A percentile compares a stretch with the other conserved stretches of the same genome.
Conservation (phyloP, 495 filamentous ascomycete genomes). For the Hypoxylon crocopeplum region DNA sequence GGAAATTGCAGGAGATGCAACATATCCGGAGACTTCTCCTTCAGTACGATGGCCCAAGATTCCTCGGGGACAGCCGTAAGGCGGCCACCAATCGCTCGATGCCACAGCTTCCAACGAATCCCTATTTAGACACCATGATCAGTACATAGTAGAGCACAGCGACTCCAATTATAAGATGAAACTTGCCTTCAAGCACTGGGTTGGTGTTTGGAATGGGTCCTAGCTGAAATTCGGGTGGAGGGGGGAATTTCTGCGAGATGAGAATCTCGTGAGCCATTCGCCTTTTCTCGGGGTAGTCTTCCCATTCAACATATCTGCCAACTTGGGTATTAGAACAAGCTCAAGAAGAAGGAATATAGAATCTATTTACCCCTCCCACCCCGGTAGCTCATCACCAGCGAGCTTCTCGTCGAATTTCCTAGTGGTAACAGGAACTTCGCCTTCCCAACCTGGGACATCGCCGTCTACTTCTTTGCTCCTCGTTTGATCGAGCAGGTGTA, state of each 20-base stretch:
- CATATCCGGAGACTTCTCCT: conserved; percentile 71
- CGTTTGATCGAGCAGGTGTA: conserved; percentile 57
- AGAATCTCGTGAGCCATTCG: conserved; percentile 62
- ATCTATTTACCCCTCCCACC: conserved; percentile 43
- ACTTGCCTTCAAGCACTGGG: conserved; percentile 57
- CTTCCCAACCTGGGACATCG: conserved; percentile 43
- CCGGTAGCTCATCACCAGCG: conserved; percentile 34
- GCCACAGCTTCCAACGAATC: conserved; percentile 69
- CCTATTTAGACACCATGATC: conserved; percentile 39
- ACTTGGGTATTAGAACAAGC: not conserved
- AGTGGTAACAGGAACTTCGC: conserved; percentile 37
- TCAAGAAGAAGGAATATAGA: not conserved
- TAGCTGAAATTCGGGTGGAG: conserved; percentile 66
- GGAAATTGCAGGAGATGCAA: conserved; percentile 73
- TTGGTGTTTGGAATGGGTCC: conserved; percentile 66
- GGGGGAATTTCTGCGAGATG: conserved; percentile 61
- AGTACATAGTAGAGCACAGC: not conserved
- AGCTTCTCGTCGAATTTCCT: conserved; percentile 15
- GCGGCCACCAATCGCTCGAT: conserved; percentile 63
- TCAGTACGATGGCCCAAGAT: conserved; percentile 63
- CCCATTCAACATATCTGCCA: conserved; percentile 70
- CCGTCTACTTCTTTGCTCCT: conserved; percentile 37
- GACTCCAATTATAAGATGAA: not conserved
- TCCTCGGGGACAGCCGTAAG: conserved; percentile 57
- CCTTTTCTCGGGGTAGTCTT: conserved; percentile 71